Percentiles rank a stretch among this genome's conserved stretches.
phyloP scores from a whole-genome alignment of 768 basidiomycete genomes.

The Collybia sp. region DNA sequence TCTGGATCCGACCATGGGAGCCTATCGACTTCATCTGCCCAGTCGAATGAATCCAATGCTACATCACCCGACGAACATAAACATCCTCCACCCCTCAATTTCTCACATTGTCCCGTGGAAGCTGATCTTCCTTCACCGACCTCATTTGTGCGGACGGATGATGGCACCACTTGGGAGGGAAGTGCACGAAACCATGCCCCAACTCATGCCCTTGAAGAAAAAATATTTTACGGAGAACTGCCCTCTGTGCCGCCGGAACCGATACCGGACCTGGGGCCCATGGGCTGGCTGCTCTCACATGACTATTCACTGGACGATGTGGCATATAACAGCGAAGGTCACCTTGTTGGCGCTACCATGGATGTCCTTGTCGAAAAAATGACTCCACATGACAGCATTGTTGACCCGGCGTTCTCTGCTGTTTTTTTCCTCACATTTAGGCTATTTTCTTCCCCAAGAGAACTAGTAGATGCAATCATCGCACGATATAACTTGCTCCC shows the following conservation, averaged over 20 bases:
- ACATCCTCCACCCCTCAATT: conserved; percentile 23
- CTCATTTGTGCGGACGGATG: conserved; percentile 44
- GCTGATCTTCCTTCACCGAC: conserved; percentile 46
- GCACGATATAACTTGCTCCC: conserved; percentile 79
- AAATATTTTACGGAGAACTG: conserved; percentile 47
- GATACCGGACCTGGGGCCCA: conserved; percentile 37
- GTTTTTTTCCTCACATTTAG: conserved; percentile 97
- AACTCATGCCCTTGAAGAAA: conserved; percentile 41
- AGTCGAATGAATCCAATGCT: conserved; percentile 43
- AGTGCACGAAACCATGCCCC: conserved; percentile 25
- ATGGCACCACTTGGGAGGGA: conserved; percentile 58
- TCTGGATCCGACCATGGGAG: conserved; percentile 48
- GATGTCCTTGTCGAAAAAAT: conserved; percentile 92
- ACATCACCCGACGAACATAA: conserved; percentile 46
- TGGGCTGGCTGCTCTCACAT: conserved; percentile 56
- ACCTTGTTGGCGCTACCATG: conserved; percentile 87
- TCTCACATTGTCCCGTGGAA: conserved; percentile 28
- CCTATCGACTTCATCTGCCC: conserved; percentile 40
- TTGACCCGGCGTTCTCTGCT: conserved; percentile 80
- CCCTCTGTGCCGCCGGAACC: conserved; percentile 44
- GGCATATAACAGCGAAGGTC: conserved; percentile 85
- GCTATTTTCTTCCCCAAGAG: conserved; percentile 74
- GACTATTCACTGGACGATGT: conserved; percentile 85
- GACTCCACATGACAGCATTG: conserved; percentile 90
- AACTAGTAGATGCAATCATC: conserved; percentile 75